Percentiles rank a stretch among this genome's conserved stretches.
Conservation (phyloP, 306 rosid species). For the cucumber (Cucumis sativus) region DNA sequence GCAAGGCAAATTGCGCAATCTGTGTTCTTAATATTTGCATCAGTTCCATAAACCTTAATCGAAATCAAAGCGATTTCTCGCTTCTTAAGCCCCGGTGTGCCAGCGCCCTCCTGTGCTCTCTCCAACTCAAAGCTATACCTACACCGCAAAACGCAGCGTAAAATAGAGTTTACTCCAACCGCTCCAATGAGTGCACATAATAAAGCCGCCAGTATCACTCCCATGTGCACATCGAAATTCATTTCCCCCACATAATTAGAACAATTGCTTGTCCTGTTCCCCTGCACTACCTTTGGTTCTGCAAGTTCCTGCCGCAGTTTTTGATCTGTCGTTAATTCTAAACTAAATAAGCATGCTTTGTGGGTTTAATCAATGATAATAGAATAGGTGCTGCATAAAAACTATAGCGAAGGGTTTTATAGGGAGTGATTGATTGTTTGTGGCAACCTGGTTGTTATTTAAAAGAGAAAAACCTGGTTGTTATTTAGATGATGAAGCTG, state of each 20-base stretch:
- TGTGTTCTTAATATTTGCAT: conserved; percentile 24
- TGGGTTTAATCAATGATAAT: too few species aligned
- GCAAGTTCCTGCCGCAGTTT: neutral
- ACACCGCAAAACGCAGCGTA: conserved; percentile 33
- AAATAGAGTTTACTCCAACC: conserved; percentile 39
- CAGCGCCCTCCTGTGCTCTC: conserved; percentile 19
- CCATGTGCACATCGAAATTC: conserved; percentile 57
- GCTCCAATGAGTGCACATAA: conserved; percentile 42
- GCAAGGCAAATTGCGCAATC: conserved; percentile 60
- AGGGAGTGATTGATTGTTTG: too few species aligned
- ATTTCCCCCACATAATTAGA: neutral
- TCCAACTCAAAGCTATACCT: conserved; percentile 21
- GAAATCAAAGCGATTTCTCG: conserved; percentile 32
- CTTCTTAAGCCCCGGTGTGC: conserved; percentile 37
- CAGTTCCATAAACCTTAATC: conserved; percentile 26
- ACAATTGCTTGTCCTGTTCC: neutral
- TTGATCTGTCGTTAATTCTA: neutral
- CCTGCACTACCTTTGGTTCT: neutral
- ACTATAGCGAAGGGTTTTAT: too few species aligned
- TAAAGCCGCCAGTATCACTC: conserved; percentile 37
- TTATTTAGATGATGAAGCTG: too few species aligned
- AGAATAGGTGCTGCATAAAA: too few species aligned
- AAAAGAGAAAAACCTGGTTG: too few species aligned
- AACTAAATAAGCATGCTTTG: too few species aligned
- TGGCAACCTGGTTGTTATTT: too few species aligned